These are phyloP conservation scores for Clitocybe nebularis DNA, from an alignment of 1,284 basidiomycete genomes.

Conservation along the genomic window DNA sequence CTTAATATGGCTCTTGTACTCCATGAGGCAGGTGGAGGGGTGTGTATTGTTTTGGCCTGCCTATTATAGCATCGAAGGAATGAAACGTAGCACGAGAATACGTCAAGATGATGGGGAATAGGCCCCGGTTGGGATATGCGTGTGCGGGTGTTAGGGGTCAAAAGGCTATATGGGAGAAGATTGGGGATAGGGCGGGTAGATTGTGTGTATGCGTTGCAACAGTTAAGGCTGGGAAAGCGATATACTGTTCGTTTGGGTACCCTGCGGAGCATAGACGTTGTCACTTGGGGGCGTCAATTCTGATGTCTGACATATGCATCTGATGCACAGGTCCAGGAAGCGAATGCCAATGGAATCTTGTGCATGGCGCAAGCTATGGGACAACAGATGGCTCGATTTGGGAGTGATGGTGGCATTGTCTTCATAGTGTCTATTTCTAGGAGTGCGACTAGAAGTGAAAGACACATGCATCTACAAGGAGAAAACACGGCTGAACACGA, in stretches of 20 bases:
- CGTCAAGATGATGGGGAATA: conserved; percentile 43
- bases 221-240: conserved; percentile 66
- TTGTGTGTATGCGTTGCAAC: conserved; percentile 76
- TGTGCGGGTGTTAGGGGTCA: conserved; percentile 64
- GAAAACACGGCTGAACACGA: conserved; percentile 12
- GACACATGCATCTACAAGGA: neutral
- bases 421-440: conserved; percentile 87
- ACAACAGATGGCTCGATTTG: conserved; percentile 67
- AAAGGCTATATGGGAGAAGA: conserved; percentile 52
- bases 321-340: conserved; percentile 54
- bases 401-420: conserved; percentile 73
- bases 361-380: conserved; percentile 79
- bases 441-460: conserved; percentile 51
- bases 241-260: conserved; percentile 68
- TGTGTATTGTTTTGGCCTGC: conserved; percentile 77
- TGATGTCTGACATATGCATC: neutral
- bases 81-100: conserved; percentile 57
- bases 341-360: conserved; percentile 76
- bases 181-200: conserved; percentile 59
- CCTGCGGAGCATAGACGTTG: conserved; percentile 62
- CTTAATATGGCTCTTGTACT: conserved; percentile 78
- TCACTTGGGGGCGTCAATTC: conserved; percentile 15
- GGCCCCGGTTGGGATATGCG: conserved; percentile 61
- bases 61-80: conserved; percentile 59
- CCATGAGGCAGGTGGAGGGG: conserved; percentile 72